Percentiles rank a stretch among this genome's conserved stretches.
Evolutionary conservation across 176 grass and related monocot species (phyloP).

Genomic region (Zoysia pacifica): DNA sequence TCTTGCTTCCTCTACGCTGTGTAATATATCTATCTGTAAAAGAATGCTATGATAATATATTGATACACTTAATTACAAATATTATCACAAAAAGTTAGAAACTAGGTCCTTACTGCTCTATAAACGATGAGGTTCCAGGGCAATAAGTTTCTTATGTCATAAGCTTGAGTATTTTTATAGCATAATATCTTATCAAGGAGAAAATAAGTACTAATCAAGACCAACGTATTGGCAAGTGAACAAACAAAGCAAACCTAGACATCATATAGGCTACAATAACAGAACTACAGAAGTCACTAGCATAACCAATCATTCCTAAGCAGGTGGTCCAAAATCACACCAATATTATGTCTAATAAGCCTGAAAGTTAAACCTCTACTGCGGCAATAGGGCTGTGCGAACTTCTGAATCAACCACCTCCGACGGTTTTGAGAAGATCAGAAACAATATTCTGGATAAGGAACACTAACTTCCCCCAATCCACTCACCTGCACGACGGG

Average conservation of each 20-base stretch:
- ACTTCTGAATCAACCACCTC: neutral
- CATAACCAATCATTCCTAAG: neutral
- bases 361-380: neutral
- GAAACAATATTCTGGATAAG: neutral
- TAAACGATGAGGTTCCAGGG: no score
- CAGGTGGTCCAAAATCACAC: constrained; percentile 8
- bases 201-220: no score
- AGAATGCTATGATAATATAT: neutral
- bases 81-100: neutral
- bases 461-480: constrained; percentile 37
- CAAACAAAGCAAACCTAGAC: neutral
- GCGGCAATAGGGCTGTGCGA: neutral
- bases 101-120: constrained; percentile 38
- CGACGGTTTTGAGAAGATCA: neutral
- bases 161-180: no score
- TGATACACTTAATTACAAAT: neutral
- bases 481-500: constrained; percentile 55
- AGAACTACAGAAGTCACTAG: neutral
- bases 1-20: constrained; percentile 64
- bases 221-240: no score
- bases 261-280: no score
- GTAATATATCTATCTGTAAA: constrained; percentile 62
- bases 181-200: no score
- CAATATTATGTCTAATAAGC: neutral
- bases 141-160: no score